Percentiles rank a stretch among this genome's conserved stretches.
These are phyloP conservation scores for Aspergillus amoenus DNA, from an alignment of 2,329 filamentous ascomycete species.

Conservation along the genomic window DNA sequence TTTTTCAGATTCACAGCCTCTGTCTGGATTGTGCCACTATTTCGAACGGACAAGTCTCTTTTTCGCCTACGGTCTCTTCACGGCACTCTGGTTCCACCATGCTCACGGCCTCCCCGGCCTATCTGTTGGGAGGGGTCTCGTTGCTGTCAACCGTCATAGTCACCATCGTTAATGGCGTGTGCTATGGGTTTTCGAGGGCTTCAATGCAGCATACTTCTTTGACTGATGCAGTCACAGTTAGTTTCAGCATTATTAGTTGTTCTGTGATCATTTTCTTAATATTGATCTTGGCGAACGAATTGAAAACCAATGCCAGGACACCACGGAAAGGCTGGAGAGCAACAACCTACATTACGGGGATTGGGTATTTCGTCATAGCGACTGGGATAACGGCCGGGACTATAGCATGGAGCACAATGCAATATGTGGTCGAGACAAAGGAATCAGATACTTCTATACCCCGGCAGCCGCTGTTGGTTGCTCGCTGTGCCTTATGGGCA, in stretches of 20 bases:
- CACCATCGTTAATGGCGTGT: conserved; percentile 31
- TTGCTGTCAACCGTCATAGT: conserved; percentile 24
- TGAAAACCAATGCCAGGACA: conserved; percentile 9
- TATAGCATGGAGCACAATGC: conserved; percentile 23
- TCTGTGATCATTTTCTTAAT: conserved; percentile 20
- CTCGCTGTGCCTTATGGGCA: conserved; percentile 38
- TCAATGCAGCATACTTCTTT: conserved; percentile 15
- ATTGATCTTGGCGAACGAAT: conserved; percentile 19
- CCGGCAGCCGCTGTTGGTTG: conserved; percentile 26
- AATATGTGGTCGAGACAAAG: conserved; percentile 9
- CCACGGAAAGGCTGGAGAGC: conserved; percentile 21
- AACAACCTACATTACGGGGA: conserved; percentile 17
- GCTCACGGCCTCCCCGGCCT: conserved; percentile 15
- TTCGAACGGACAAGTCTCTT: not conserved
- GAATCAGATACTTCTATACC: not conserved
- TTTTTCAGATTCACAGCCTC: not conserved
- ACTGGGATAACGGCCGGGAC: conserved; percentile 28
- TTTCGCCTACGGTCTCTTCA: not conserved
- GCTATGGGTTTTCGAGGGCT: conserved; percentile 23
- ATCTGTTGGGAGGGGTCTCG: conserved; percentile 26
- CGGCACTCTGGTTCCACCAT: conserved; percentile 2
- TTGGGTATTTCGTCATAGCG: conserved; percentile 28
- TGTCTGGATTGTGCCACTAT: not conserved
- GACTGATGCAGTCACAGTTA: conserved; percentile 25
- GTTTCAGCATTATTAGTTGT: conserved; percentile 28